Conservation (phyloP, 2,329 filamentous ascomycete genomes). For the Macroventuria anomochaeta region DNA sequence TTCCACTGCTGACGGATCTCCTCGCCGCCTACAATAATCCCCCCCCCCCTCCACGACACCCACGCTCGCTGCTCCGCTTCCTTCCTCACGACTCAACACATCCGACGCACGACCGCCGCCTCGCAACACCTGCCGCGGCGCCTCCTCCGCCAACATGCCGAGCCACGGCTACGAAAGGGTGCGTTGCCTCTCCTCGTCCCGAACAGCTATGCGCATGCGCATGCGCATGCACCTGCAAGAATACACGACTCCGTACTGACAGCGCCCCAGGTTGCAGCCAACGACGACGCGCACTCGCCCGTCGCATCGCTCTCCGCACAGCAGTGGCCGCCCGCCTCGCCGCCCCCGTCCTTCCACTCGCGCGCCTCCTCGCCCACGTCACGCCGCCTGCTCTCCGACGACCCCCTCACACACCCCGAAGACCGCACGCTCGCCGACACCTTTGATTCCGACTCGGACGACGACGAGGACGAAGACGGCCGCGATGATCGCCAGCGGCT, state of each 20-base stretch:
- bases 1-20: constrained; percentile 5
- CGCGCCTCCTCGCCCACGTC: constrained; percentile 72
- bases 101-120: not conserved
- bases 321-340: constrained; percentile 54
- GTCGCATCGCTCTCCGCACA: constrained; percentile 30
- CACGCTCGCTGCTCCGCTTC: not conserved
- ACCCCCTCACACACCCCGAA: constrained; percentile 62
- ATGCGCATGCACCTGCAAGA: too few relatives aligned
- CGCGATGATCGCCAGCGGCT: constrained; percentile 84
- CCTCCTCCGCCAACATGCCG: constrained; percentile 51
- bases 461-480: constrained; percentile 68
- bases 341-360: constrained; percentile 84
- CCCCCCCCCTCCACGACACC: not conserved
- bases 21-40: constrained; percentile 1
- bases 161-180: constrained; percentile 58
- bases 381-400: constrained; percentile 60
- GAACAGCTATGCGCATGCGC: constrained; percentile 20
- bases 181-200: constrained; percentile 35
- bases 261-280: constrained; percentile 48
- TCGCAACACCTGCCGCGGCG: not conserved
- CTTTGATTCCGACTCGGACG: constrained; percentile 79
- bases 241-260: not conserved
- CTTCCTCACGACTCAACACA: not conserved
- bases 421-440: constrained; percentile 89
- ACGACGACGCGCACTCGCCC: constrained; percentile 53